A percentile compares a stretch with the other conserved stretches of the same genome.
Evolutionary conservation across 1,284 basidiomycete species (phyloP).

Genomic region (Porphyrellus sp.): DNA sequence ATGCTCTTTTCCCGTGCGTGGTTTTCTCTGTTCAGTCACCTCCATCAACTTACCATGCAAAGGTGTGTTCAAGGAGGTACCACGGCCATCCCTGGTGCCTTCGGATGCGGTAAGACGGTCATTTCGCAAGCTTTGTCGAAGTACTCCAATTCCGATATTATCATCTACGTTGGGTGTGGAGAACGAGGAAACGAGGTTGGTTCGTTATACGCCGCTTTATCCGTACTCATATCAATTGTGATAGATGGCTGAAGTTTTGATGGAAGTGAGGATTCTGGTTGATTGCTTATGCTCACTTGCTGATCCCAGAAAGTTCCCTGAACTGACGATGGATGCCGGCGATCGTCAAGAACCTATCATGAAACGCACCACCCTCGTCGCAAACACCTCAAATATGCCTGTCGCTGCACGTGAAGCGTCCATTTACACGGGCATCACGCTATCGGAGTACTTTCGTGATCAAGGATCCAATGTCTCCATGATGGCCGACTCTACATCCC

Average conservation of each 20-base stretch:
- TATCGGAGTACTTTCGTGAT: slow-evolving; percentile 99
- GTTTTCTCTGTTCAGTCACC: background rate
- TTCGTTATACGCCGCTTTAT: slow-evolving; percentile 3
- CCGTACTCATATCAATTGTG: slow-evolving; percentile 6
- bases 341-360: slow-evolving; percentile 99
- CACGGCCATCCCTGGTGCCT: slow-evolving; percentile 98
- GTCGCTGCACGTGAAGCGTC: slow-evolving; percentile 99
- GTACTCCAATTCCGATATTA: slow-evolving; percentile 99
- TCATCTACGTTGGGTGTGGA: slow-evolving; percentile 98
- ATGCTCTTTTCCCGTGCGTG: slow-evolving; percentile 93
- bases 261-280: slow-evolving; percentile 59
- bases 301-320: slow-evolving; percentile 74
- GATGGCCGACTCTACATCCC: slow-evolving; percentile 99
- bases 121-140: slow-evolving; percentile 98
- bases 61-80: slow-evolving; percentile 98
- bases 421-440: slow-evolving; percentile 99
- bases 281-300: slow-evolving; percentile 5
- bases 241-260: slow-evolving; percentile 97
- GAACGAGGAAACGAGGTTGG: slow-evolving; percentile 86
- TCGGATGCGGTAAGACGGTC: slow-evolving; percentile 97
- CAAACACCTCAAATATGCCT: slow-evolving; percentile 99
- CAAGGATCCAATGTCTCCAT: slow-evolving; percentile 97
- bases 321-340: slow-evolving; percentile 87
- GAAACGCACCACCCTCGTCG: slow-evolving; percentile 99
- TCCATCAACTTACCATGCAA: slow-evolving; percentile 5